These are phyloP conservation scores for Kluyveromyces marxianus DNA, from an alignment of 1,139 yeast species.

Conservation along the genomic window DNA sequence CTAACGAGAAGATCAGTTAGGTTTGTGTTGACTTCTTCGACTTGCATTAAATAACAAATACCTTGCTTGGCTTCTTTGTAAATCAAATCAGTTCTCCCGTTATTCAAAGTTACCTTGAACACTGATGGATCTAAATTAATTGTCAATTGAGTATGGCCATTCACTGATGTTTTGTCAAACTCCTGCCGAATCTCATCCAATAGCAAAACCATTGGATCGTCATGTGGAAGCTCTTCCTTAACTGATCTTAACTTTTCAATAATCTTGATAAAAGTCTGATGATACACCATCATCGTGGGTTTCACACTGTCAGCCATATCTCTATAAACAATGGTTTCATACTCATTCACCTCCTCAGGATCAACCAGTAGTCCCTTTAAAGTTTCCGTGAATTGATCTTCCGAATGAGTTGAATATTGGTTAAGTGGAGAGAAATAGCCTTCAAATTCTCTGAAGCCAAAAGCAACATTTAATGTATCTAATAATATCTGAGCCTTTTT, in stretches of 20 bases:
- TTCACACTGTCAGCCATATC: slow-evolving; percentile 24
- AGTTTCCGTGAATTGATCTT: slow-evolving; percentile 21
- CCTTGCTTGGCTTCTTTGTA: slow-evolving; percentile 79
- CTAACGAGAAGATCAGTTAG: slow-evolving; percentile 67
- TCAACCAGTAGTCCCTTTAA: slow-evolving; percentile 23
- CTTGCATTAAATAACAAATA: slow-evolving; percentile 68
- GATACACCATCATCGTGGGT: slow-evolving; percentile 25
- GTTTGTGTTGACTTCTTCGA: slow-evolving; percentile 59
- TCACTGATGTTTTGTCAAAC: slow-evolving; percentile 5
- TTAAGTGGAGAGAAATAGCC: slow-evolving; percentile 29
- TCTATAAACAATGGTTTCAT: slow-evolving; percentile 23
- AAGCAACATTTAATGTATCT: slow-evolving; percentile 21
- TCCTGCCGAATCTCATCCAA: slow-evolving; percentile 13
- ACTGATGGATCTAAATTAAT: slow-evolving; percentile 46
- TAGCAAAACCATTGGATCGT: slow-evolving; percentile 24
- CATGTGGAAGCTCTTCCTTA: slow-evolving; percentile 20
- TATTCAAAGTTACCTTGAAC: slow-evolving; percentile 30
- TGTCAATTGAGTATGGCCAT: slow-evolving; percentile 22
- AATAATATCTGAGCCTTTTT: slow-evolving; percentile 16
- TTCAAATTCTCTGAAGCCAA: slow-evolving; percentile 21
- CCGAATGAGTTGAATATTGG: slow-evolving; percentile 27
- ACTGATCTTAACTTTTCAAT: slow-evolving; percentile 17
- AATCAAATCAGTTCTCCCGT: slow-evolving; percentile 44
- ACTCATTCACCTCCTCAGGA: slow-evolving; percentile 25
- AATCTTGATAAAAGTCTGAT: slow-evolving; percentile 25